Base-by-base conservation (phyloP, 73 alveolate genomes). In the Stentor roeselii region DNA sequence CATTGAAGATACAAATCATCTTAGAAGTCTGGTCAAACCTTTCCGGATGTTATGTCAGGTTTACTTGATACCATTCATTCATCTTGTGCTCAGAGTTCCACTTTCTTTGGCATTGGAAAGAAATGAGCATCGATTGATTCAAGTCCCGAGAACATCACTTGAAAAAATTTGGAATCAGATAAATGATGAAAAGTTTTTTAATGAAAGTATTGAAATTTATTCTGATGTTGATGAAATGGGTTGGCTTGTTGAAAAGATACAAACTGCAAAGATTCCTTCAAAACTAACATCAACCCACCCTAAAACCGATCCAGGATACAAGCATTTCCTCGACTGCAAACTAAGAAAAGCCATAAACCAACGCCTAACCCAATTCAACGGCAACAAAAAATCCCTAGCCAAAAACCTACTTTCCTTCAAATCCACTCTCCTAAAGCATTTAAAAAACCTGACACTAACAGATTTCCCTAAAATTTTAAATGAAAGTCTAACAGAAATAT, bases 1-100 rank as follows among this genome's bases (percentile, higher is more conserved):
- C 21, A 67, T 67, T 30, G 80, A 67, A 21, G 80, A 67, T 67
- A 32, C 37, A 67, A 67, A 67, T 34, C 80, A 67, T 67, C 34
- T 67, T 36, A 67, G 34, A 67, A 21, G 41, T 67, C 42, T 67
- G 1, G 37, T 67, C 37, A 67, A 67, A 2, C 80, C 80, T 30
- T 67, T 21, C 41, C 21, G 37, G 34, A 67, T 36, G 34, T 11
- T 67, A 21, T 36, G 42, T 1, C 37, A 67, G 41, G 41, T 27
- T 15, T 32, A 67, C 34, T n/a, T 21, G 34, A 30, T 36, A 27
- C 21, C 21, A 67, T 67, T 67, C 2, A 27, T 67, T 15, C 80
- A 67, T 67, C 14, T 67, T 27, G 34, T 67, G 14, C 11, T 67
- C 14, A 40, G 34, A 27, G 37, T 67, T 0, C 0, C 50, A 21